These are phyloP conservation scores for Fusarium oligoseptatum DNA, from an alignment of 2,329 filamentous ascomycete genomes.

Conservation along the genomic window DNA sequence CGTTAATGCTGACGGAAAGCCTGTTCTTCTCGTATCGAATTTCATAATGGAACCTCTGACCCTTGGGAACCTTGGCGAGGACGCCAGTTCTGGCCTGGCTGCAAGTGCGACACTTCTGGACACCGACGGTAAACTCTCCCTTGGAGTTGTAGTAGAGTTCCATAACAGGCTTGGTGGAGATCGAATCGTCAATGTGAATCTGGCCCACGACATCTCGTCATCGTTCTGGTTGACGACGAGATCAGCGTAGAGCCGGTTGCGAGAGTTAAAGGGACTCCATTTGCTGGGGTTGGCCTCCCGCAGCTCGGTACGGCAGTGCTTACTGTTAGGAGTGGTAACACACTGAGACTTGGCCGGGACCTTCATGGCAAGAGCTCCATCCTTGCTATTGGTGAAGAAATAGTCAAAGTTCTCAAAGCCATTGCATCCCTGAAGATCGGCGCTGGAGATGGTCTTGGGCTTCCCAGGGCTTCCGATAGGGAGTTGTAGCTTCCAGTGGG, in stretches of 20 bases:
- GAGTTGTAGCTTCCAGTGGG: constrained; percentile 54
- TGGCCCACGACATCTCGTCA: constrained; percentile 4
- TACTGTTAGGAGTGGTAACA: constrained; percentile 55
- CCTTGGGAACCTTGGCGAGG: constrained; percentile 48
- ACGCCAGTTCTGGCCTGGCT: constrained; percentile 49
- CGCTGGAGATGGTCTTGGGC: constrained; percentile 42
- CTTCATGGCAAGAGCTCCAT: constrained; percentile 55
- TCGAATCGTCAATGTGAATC: constrained; percentile 37
- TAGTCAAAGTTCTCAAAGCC: constrained; percentile 51
- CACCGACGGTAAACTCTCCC: constrained; percentile 54
- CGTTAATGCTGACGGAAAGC: constrained; percentile 45
- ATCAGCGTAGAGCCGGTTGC: neutral
- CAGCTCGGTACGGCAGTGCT: constrained; percentile 49
- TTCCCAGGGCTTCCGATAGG: constrained; percentile 48
- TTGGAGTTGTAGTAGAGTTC: constrained; percentile 55
- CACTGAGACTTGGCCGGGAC: constrained; percentile 53
- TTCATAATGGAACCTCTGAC: constrained; percentile 53
- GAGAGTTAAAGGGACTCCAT: constrained; percentile 44
- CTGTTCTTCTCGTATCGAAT: constrained; percentile 52
- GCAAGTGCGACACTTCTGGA: constrained; percentile 51
- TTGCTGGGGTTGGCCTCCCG: neutral
- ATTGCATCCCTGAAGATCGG: constrained; percentile 51
- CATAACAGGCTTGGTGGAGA: constrained; percentile 55
- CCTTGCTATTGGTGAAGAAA: constrained; percentile 52
- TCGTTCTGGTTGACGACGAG: constrained; percentile 2